These are phyloP conservation scores for Ceratobasidium sp. DNA, from an alignment of 1,284 basidiomycete genomes.

Conservation along the genomic window DNA sequence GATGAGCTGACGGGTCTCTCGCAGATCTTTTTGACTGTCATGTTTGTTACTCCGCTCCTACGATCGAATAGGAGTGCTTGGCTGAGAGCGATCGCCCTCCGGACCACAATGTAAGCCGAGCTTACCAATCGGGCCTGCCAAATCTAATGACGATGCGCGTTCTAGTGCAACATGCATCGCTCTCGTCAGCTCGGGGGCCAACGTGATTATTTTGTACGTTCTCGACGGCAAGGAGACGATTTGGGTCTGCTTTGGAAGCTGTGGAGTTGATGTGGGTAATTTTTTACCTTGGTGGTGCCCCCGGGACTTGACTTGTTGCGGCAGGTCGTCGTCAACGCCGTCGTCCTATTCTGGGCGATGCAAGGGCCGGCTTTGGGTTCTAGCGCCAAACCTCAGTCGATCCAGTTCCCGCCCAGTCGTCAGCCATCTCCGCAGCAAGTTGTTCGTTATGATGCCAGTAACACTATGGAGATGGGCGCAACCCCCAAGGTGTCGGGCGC, in stretches of 20 bases:
- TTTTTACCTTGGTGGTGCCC: neutral
- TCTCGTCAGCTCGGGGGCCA: constrained; percentile 24
- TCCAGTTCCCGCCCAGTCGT: constrained; percentile 6
- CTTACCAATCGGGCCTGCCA: neutral
- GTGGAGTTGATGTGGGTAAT: constrained; percentile 24
- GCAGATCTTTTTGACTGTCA: constrained; percentile 36
- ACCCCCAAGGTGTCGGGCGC: constrained; percentile 11
- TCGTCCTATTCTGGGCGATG: constrained; percentile 34
- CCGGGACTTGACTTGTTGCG: neutral
- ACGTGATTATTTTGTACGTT: constrained; percentile 27
- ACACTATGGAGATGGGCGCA: constrained; percentile 10
- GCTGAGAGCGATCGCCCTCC: constrained; percentile 21
- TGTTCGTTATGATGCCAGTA: neutral
- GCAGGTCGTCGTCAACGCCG: constrained; percentile 22
- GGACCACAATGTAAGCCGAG: constrained; percentile 26
- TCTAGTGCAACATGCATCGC: constrained; percentile 33
- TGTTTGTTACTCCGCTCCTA: constrained; percentile 32
- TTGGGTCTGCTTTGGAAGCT: constrained; percentile 33
- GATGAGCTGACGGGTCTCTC: neutral
- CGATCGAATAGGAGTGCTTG: constrained; percentile 38
- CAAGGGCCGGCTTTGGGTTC: neutral
- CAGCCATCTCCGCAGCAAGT: neutral
- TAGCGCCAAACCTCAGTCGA: neutral
- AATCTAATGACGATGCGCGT: neutral
- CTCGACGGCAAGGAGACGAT: constrained; percentile 39